Evolutionary conservation across 2,329 filamentous ascomycete genomes (phyloP), one percentile per base, ranked within the genome.

Genomic region (Graphium sp.): DNA sequence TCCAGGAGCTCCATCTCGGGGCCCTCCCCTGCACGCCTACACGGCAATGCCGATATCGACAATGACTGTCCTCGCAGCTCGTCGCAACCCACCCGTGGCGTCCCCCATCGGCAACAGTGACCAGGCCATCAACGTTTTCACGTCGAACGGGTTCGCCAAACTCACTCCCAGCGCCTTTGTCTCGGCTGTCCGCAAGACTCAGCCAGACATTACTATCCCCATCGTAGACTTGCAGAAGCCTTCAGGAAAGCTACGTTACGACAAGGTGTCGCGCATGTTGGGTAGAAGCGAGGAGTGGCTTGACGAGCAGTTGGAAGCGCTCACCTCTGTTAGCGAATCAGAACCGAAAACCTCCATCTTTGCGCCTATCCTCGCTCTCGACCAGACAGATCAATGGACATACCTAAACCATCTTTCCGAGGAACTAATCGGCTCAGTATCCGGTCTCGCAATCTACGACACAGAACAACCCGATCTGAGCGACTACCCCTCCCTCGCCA

Each of bases 231-330:
- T 85, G 7, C 39, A 53, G 40, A 40, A 57, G 31, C 45, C 44
- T 8, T 55, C 52, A 55, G 58, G 30, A 37, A 58, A 50, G 4
- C 66, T 78, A 0, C 68, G 74, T 3, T 55, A 63, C 7, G 93
- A 91, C 52, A 67, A 85, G 25, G 68, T 78, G 26, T 61, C 72
- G 20, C 84, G 81, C 43, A 94, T 93, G 74, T 75, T 73, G 15
- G 83, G 89, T 43, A 66, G 87, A 32, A 93, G 82, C 1, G 78
- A 89, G 45, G 65, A 68, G 21, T 95, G 84, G 82, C 58, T 87
- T 12, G 66, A 70, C 15, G 67, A 78, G 36, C 70, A 83, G 28
- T 58, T 84, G n/a, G 45, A 47, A 13, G 37, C 43, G n/a, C 37
- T 43, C 8, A 38, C 40, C 26, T 38, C 36, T 16, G 41, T 43